Conservation (phyloP, 805 yeast genomes). For the Ogataea nonfermentans region DNA sequence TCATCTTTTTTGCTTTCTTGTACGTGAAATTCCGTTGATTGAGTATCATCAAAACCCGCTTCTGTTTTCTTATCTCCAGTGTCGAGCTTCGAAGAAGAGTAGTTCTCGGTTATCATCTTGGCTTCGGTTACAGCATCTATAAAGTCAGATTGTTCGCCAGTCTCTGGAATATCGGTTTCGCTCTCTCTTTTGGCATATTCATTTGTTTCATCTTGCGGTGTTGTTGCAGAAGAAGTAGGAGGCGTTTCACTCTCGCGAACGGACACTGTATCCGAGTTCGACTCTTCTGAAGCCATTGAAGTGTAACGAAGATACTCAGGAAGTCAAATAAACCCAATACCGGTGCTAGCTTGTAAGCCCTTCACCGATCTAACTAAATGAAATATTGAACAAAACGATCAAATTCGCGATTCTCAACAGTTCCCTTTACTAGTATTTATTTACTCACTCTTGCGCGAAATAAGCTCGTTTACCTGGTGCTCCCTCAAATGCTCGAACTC, state of each 20-base stretch:
- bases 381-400: not conserved
- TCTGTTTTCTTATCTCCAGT: no score
- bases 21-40: no score
- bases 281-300: not conserved
- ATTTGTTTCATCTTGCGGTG: not conserved
- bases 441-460: conserved; percentile 6
- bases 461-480: conserved; percentile 16
- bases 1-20: no score
- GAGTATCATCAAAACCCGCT: no score
- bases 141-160: no score
- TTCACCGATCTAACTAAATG: not conserved
- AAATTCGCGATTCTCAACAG: not conserved
- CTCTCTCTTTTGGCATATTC: no score
- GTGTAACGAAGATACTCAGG: no score
- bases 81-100: no score
- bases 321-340: no score
- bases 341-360: not conserved
- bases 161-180: no score
- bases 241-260: conserved; percentile 5
- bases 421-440: not conserved
- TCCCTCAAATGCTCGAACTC: conserved; percentile 9
- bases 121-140: no score
- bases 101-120: no score
- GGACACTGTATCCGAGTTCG: not conserved
- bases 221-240: conserved; percentile 6